Conservation (phyloP, 2,329 filamentous ascomycete genomes). For the Talaromyces sp. region DNA sequence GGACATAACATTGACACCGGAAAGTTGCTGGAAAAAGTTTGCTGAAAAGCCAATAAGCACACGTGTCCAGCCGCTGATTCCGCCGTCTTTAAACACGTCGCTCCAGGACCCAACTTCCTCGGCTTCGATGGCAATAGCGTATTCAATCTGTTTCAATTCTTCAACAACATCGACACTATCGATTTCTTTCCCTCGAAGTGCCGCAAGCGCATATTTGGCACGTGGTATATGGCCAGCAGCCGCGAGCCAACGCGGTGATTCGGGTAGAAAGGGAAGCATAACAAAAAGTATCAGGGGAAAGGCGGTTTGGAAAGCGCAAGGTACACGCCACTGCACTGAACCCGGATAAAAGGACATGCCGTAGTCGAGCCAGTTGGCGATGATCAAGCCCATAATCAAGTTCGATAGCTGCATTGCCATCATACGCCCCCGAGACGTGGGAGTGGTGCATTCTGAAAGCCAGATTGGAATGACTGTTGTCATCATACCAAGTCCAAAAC, state of each 20-base stretch:
- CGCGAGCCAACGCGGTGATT: constrained; percentile 22
- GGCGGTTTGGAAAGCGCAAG: constrained; percentile 21
- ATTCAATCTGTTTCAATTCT: constrained; percentile 36
- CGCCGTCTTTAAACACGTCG: constrained; percentile 14
- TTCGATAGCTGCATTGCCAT: constrained; percentile 36
- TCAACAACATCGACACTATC: constrained; percentile 34
- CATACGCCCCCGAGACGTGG: constrained; percentile 40
- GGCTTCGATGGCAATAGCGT: constrained; percentile 41
- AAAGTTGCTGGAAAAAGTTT: constrained; percentile 36
- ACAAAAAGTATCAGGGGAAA: constrained; percentile 16
- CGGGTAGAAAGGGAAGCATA: constrained; percentile 19
- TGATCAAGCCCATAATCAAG: constrained; percentile 20
- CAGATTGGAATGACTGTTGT: constrained; percentile 23
- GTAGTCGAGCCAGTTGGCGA: constrained; percentile 28
- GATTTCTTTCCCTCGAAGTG: constrained; percentile 37
- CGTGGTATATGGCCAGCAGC: constrained; percentile 15
- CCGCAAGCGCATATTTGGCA: constrained; percentile 17
- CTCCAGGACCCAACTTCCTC: constrained; percentile 18
- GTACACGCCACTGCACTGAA: constrained; percentile 21
- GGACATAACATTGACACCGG: constrained; percentile 39
- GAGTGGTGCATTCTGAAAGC: constrained; percentile 18
- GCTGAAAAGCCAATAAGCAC: constrained; percentile 19
- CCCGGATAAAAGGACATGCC: constrained; percentile 18
- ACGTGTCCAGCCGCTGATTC: constrained; percentile 20
- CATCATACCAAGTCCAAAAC: constrained; percentile 21